These are phyloP conservation scores for Erysimum cheiranthoides DNA, from an alignment of 345 rosid species.

Conservation along the genomic window DNA sequence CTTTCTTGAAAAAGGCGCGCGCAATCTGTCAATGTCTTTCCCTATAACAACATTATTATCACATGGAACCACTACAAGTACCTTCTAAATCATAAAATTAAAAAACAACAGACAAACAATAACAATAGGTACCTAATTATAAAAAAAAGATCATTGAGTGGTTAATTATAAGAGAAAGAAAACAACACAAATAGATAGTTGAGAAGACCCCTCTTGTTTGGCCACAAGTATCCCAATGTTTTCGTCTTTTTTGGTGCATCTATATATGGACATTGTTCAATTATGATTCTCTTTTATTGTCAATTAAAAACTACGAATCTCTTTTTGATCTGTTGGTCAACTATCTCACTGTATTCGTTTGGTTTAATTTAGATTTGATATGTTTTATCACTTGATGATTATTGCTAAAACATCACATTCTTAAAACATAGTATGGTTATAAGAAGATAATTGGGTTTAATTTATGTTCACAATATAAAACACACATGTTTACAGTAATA, in stretches of 20 bases:
- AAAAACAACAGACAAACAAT: not conserved
- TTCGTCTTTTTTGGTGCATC: not conserved
- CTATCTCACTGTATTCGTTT: not conserved
- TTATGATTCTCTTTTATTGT: too few relatives aligned
- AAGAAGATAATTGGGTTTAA: too few relatives aligned
- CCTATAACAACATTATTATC: not conserved
- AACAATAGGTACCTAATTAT: too few relatives aligned
- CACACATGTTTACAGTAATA: not conserved
- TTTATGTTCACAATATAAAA: not conserved
- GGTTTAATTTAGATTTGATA: not conserved
- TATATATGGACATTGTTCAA: not conserved
- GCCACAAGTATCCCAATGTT: not conserved
- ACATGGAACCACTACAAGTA: not conserved
- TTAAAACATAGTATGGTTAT: not conserved
- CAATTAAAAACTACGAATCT: not conserved
- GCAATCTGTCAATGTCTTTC: not conserved
- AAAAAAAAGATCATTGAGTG: slow-evolving; percentile 17
- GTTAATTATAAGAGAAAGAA: not conserved
- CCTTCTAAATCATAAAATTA: not conserved
- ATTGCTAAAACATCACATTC: not conserved
- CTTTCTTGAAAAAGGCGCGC: not conserved
- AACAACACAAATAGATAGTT: slow-evolving; percentile 1
- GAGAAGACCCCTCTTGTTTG: slow-evolving; percentile 18
- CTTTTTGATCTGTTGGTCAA: not conserved
- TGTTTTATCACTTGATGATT: not conserved